phyloP scores from a whole-genome alignment of 2,329 filamentous ascomycete species.

The Aureobasidium sp. region DNA sequence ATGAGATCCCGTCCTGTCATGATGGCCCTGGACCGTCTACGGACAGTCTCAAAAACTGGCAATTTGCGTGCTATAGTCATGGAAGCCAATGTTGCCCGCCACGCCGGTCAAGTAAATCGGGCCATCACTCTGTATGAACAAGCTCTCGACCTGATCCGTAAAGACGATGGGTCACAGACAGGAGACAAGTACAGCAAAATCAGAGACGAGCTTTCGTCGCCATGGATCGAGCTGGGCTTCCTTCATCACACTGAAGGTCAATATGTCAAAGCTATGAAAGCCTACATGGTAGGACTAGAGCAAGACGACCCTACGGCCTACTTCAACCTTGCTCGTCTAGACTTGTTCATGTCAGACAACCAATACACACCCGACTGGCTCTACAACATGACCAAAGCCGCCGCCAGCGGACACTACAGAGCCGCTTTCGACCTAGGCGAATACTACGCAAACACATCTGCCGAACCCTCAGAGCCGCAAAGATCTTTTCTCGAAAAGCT shows the following conservation, averaged over 20 bases:
- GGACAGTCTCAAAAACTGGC: neutral
- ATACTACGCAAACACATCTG: slow-evolving; percentile 30
- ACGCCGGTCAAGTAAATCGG: neutral
- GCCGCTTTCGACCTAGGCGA: slow-evolving; percentile 33
- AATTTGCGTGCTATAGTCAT: slow-evolving; percentile 16
- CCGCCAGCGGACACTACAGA: slow-evolving; percentile 32
- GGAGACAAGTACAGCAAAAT: neutral
- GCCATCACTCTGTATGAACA: slow-evolving; percentile 11
- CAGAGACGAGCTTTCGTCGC: slow-evolving; percentile 22
- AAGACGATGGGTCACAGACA: neutral
- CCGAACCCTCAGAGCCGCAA: neutral
- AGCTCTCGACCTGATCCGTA: slow-evolving; percentile 3
- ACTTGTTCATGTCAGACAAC: slow-evolving; percentile 19
- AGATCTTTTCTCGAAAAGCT: neutral
- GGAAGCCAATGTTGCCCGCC: slow-evolving; percentile 14
- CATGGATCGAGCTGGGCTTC: slow-evolving; percentile 27
- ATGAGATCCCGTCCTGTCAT: neutral
- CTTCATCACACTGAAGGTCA: slow-evolving; percentile 19
- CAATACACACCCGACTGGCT: slow-evolving; percentile 33
- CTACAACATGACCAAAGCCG: slow-evolving; percentile 39
- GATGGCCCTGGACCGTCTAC: neutral
- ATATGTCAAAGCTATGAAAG: slow-evolving; percentile 22
- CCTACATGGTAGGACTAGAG: slow-evolving; percentile 31
- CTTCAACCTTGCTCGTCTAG: slow-evolving; percentile 30
- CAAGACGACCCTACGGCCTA: slow-evolving; percentile 39